A percentile compares a stretch with the other conserved stretches of the same genome.
These are phyloP conservation scores for Pseudogymnoascus sp. DNA, from an alignment of 2,329 filamentous ascomycete species.

Conservation along the genomic window DNA sequence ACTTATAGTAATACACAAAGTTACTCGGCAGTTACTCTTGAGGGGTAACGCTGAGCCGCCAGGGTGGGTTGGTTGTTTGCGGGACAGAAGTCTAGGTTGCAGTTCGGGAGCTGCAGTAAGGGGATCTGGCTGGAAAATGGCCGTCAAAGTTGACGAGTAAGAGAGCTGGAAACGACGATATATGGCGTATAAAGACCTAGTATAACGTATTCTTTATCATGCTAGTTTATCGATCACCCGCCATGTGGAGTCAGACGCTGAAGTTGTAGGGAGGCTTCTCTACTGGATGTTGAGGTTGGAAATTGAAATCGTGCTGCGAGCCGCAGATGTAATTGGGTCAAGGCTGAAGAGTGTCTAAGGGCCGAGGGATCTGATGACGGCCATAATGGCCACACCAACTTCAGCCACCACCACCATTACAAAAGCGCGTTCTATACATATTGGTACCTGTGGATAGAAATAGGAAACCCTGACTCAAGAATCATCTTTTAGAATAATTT, in stretches of 20 bases:
- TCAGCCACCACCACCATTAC: neutral
- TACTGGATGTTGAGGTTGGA: constrained; percentile 4
- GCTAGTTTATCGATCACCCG: constrained; percentile 5
- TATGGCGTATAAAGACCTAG: neutral
- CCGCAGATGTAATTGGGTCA: constrained; percentile 4
- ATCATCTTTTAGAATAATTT: neutral
- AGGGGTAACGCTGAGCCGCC: neutral
- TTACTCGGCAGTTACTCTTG: constrained; percentile 1
- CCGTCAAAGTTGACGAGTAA: neutral
- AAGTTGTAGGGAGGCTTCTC: neutral
- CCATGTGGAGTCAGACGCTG: constrained; percentile 3
- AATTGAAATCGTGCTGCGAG: constrained; percentile 7
- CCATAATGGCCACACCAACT: neutral
- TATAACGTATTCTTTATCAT: constrained; percentile 1
- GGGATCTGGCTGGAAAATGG: neutral
- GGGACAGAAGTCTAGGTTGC: neutral
- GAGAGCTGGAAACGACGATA: neutral
- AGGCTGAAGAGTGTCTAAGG: neutral
- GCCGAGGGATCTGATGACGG: constrained; percentile 5
- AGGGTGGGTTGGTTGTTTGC: neutral
- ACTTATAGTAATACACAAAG: constrained; percentile 7
- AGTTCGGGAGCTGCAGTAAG: neutral
- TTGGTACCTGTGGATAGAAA: neutral
- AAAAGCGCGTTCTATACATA: neutral
- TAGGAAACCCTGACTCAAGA: neutral